These are phyloP conservation scores for Agarophyton chilense DNA, from an alignment of 23 red algal species.

Conservation along the genomic window DNA sequence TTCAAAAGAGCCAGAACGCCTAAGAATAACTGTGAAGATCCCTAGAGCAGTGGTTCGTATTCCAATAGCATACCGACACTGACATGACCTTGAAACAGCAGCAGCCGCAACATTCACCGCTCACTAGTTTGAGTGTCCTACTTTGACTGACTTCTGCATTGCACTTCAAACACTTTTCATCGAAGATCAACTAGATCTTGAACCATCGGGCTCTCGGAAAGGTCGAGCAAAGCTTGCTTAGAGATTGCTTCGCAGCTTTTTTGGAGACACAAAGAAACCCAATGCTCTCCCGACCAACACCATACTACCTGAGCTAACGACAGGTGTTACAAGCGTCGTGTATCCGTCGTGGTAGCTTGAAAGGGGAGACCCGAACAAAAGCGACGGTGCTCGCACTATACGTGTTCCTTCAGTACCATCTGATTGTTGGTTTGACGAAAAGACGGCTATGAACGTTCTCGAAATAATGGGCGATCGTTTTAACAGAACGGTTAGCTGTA, in stretches of 20 bases:
- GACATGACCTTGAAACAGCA: slow-evolving; percentile 42
- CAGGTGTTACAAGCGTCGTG: slow-evolving; percentile 54
- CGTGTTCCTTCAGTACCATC: slow-evolving; percentile 12
- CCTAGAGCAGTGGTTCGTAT: slow-evolving; percentile 52
- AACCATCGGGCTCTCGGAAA: slow-evolving; percentile 27
- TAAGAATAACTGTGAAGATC: slow-evolving; percentile 37
- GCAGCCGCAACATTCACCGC: slow-evolving; percentile 56
- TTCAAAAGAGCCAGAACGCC: neutral
- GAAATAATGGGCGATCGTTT: slow-evolving; percentile 63
- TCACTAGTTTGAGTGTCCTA: slow-evolving; percentile 58
- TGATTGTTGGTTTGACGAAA: slow-evolving; percentile 9
- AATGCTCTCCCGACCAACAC: slow-evolving; percentile 23
- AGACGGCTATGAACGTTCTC: slow-evolving; percentile 27
- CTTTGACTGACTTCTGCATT: slow-evolving; percentile 32
- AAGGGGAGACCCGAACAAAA: slow-evolving; percentile 8
- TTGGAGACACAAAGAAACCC: slow-evolving; percentile 40
- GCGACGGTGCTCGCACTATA: neutral
- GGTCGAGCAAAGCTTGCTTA: slow-evolving; percentile 58
- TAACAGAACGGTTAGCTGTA: slow-evolving; percentile 26
- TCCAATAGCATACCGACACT: slow-evolving; percentile 40
- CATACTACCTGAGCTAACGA: slow-evolving; percentile 60
- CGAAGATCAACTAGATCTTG: slow-evolving; percentile 48
- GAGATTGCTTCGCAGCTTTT: slow-evolving; percentile 37
- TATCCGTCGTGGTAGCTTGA: slow-evolving; percentile 74
- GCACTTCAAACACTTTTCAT: slow-evolving; percentile 46